These are phyloP conservation scores for Cystobasidium onofrii DNA, from an alignment of 768 basidiomycete genomes.

Conservation along the genomic window DNA sequence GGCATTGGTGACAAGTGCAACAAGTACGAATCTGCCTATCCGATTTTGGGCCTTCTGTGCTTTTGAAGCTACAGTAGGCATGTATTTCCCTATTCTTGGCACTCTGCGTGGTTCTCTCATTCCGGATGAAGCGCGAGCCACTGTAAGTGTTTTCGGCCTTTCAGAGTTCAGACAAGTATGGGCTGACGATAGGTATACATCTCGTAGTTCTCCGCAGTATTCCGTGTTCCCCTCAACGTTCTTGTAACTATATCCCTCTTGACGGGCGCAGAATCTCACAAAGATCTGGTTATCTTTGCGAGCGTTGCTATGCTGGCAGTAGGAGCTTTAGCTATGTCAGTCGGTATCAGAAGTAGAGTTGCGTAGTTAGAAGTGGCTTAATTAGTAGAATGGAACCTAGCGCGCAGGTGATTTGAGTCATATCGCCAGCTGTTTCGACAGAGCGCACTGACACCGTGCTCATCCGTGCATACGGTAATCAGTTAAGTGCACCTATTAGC, in stretches of 20 bases:
- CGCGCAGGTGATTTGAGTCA: too few relatives aligned
- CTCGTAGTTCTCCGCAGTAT: conserved; percentile 30
- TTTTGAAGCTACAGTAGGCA: conserved; percentile 33
- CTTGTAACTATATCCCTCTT: conserved; percentile 31
- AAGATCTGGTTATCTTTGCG: conserved; percentile 30
- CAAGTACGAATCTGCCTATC: conserved; percentile 5
- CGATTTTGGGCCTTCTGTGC: conserved; percentile 35
- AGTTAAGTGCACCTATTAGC: too few relatives aligned
- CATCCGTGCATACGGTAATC: too few relatives aligned
- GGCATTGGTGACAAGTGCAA: conserved; percentile 17
- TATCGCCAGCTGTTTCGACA: too few relatives aligned
- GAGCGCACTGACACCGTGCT: too few relatives aligned
- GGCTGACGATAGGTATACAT: not conserved
- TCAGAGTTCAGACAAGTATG: too few relatives aligned
- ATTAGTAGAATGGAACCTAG: too few relatives aligned
- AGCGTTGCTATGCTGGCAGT: conserved; percentile 24
- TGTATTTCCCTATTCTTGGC: conserved; percentile 33
- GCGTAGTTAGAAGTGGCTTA: not conserved
- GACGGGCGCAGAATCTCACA: conserved; percentile 28
- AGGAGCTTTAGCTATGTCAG: conserved; percentile 3
- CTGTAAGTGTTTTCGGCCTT: not conserved
- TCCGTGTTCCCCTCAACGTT: conserved; percentile 33
- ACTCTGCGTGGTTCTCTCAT: conserved; percentile 29
- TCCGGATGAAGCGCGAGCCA: conserved; percentile 31
- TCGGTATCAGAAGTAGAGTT: conserved; percentile 17